phyloP scores from a whole-genome alignment of 768 basidiomycete genomes.

The Boletus pseudo-olivaceus region DNA sequence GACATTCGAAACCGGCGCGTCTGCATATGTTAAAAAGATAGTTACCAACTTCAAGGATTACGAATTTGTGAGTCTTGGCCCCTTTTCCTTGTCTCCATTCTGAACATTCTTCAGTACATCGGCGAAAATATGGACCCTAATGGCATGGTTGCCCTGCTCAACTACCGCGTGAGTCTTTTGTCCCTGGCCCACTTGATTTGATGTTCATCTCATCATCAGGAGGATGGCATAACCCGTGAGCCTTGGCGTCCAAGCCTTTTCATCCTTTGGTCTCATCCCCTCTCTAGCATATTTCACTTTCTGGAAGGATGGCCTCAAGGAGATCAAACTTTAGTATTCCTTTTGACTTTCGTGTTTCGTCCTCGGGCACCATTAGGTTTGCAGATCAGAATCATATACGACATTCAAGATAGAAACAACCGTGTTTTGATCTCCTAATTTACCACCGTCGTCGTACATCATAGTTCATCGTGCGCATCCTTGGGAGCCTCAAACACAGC shows the following conservation, averaged over 20 bases:
- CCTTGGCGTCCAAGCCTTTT: slow-evolving; percentile 4
- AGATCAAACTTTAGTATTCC: slow-evolving; percentile 58
- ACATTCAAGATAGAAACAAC: slow-evolving; percentile 21
- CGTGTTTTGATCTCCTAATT: slow-evolving; percentile 16
- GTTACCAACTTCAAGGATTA: slow-evolving; percentile 88
- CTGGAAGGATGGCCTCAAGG: slow-evolving; percentile 94
- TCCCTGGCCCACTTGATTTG: neutral
- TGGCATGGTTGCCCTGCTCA: slow-evolving; percentile 91
- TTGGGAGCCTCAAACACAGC: slow-evolving; percentile 24
- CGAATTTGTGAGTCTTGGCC: slow-evolving; percentile 67
- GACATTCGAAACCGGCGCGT: slow-evolving; percentile 80
- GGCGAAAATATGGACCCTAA: slow-evolving; percentile 80
- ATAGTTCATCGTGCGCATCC: slow-evolving; percentile 29
- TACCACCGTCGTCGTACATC: slow-evolving; percentile 10
- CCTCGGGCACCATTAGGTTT: slow-evolving; percentile 2
- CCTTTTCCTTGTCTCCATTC: neutral
- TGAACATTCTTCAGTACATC: slow-evolving; percentile 47
- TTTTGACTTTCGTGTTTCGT: neutral
- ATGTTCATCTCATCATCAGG: slow-evolving; percentile 37
- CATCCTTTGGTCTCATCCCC: slow-evolving; percentile 5
- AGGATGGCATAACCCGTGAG: slow-evolving; percentile 81
- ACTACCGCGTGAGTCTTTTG: slow-evolving; percentile 69
- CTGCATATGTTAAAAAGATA: slow-evolving; percentile 81
- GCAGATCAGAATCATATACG: slow-evolving; percentile 14
- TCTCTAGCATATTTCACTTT: slow-evolving; percentile 80